Evolutionary conservation across 371 early-diverging fungal genomes (phyloP), one percentile per base, ranked within the genome.

Genomic region (Umbelopsis sp.): DNA sequence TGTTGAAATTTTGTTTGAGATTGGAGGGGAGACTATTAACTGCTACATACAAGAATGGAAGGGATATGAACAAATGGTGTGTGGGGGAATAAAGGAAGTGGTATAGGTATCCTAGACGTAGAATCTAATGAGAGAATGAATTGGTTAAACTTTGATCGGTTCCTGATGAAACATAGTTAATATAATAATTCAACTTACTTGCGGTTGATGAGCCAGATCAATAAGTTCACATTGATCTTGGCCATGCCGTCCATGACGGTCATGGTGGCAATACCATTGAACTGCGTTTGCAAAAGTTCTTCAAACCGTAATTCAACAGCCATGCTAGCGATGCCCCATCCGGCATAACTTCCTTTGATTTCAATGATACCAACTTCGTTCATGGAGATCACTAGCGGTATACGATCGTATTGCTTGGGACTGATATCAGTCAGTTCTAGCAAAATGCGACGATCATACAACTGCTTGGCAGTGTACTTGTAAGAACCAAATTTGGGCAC

Each of bases 401-500:
- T 93, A 69, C 92, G 91, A 70, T 93, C 94, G 77, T 93, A 93
- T 80, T 96, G 92, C 63, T 92, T 91, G 44, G 93, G 93, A 37
- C 84, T 83, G 57, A 92, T 87, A 44, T 90, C 93, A 52, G 91
- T 92, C 41, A 98, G 79, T 24, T 92, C 90, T 20, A 97, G 74
- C 38, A 99, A 74, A 7, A 99, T 94, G 57, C 99, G 98, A 74
- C 96, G 94, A 69, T 95, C 91, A 71, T 93, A 86, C 63, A 99
- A 82, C 68, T 93, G 91, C 68, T 93, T 93, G 12, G 99, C 99
- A 18, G 94, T 92, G 82, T 97, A 98, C 85, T 97, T 98, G 89
- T 90, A 99, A 44, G 97, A 96, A 4, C 99, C 99, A 78, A 97
- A 99, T 73, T 92, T 90, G 4, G 99, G 98, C 53, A 97, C 93